phyloP scores from a whole-genome alignment of 2,329 filamentous ascomycete species.

The Rosellinia necatrix region DNA sequence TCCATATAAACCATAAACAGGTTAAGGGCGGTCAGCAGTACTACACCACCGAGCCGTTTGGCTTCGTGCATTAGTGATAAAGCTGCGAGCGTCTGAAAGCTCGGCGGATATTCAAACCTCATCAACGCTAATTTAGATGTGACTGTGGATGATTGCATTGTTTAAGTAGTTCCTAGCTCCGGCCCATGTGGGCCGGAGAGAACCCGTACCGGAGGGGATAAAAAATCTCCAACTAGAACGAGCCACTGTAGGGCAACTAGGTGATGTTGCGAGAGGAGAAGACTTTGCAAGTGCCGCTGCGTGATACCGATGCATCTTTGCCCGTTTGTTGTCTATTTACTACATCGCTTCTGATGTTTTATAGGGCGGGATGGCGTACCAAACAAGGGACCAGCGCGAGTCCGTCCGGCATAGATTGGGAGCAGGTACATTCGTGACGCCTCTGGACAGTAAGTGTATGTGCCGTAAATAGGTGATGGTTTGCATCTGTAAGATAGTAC shows the following conservation, averaged over 20 bases:
- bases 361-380: background rate
- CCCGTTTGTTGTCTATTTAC: background rate
- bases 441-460: no score
- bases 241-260: slow-evolving; percentile 1
- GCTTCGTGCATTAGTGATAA: background rate
- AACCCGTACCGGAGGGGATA: background rate
- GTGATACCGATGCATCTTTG: slow-evolving; percentile 1
- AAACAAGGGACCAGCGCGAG: slow-evolving; percentile 6
- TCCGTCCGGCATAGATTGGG: background rate
- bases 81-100: background rate
- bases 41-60: background rate
- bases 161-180: background rate
- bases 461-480: background rate
- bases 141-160: background rate
- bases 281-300: slow-evolving; percentile 1
- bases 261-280: slow-evolving; percentile 10
- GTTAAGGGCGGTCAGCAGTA: no score
- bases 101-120: background rate
- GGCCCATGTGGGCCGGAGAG: background rate
- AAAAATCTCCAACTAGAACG: background rate
- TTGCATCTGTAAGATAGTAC: slow-evolving; percentile 1
- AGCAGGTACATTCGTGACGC: no score
- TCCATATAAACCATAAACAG: no score
- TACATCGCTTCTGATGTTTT: no score
- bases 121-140: slow-evolving; percentile 10